Percentiles rank a stretch among this genome's conserved stretches.
These are phyloP conservation scores for Pholiota conissans DNA, from an alignment of 768 basidiomycete species.

Conservation along the genomic window DNA sequence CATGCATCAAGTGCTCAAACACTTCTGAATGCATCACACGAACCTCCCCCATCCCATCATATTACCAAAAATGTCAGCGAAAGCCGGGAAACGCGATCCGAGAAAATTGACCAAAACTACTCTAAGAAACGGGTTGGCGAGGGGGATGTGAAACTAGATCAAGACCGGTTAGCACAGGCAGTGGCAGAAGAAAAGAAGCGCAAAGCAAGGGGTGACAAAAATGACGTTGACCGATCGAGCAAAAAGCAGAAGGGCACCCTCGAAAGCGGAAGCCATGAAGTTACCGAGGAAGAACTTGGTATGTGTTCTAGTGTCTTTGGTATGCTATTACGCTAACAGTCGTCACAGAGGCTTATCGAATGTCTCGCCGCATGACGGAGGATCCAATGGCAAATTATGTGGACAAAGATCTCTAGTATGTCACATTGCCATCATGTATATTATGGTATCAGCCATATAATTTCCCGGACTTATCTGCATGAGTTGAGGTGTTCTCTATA, in stretches of 20 bases:
- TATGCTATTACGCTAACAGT: slow-evolving; percentile 1
- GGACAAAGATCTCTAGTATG: slow-evolving; percentile 46
- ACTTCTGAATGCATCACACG: slow-evolving; percentile 50
- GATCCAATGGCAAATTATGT: slow-evolving; percentile 96
- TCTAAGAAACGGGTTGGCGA: slow-evolving; percentile 82
- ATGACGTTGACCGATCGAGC: slow-evolving; percentile 54
- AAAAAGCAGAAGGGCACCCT: slow-evolving; percentile 59
- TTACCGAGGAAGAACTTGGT: slow-evolving; percentile 89
- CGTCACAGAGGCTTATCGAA: slow-evolving; percentile 84
- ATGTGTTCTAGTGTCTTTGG: slow-evolving; percentile 24
- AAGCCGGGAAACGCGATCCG: slow-evolving; percentile 20
- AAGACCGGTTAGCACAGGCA: slow-evolving; percentile 66
- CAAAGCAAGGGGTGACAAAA: slow-evolving; percentile 54
- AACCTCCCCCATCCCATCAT: slow-evolving; percentile 24
- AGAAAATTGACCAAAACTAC: slow-evolving; percentile 65
- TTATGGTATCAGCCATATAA: slow-evolving; percentile 4
- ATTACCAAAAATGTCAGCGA: slow-evolving; percentile 25
- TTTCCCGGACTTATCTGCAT: neutral
- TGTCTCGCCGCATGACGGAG: slow-evolving; percentile 70
- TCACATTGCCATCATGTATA: slow-evolving; percentile 7
- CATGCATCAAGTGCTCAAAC: slow-evolving; percentile 74
- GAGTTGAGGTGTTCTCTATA: neutral
- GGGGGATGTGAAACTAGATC: slow-evolving; percentile 75
- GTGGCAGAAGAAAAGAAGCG: slow-evolving; percentile 81
- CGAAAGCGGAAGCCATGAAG: slow-evolving; percentile 64